Evolutionary conservation across 2,329 filamentous ascomycete species (phyloP).

Genomic region (Hypoxylon sp.): DNA sequence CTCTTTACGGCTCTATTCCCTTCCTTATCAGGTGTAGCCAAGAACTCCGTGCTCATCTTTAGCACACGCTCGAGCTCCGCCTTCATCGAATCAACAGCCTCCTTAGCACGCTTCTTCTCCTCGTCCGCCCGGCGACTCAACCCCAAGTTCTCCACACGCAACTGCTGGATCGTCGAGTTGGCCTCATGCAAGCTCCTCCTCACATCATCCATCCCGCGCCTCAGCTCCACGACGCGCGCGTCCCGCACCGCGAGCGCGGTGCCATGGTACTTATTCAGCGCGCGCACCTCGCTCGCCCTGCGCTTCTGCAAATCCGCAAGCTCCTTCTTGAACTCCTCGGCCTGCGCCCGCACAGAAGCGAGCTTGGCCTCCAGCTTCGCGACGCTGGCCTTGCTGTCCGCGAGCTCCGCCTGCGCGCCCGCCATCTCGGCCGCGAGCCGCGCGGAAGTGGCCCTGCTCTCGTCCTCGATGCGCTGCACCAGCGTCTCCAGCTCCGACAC

Average conservation of each 20-base stretch:
- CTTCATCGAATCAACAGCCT: constrained; percentile 66
- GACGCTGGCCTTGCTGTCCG: constrained; percentile 53
- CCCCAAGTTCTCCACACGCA: constrained; percentile 64
- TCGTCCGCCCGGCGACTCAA: constrained; percentile 57
- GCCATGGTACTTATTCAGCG: constrained; percentile 61
- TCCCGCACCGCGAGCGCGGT: constrained; percentile 66
- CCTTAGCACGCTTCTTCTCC: constrained; percentile 60
- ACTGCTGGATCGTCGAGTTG: constrained; percentile 61
- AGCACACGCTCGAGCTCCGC: constrained; percentile 66
- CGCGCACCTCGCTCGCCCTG: constrained; percentile 48
- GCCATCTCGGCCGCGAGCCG: constrained; percentile 57
- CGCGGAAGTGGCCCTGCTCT: constrained; percentile 54
- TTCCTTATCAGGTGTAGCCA: constrained; percentile 48
- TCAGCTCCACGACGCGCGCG: constrained; percentile 64
- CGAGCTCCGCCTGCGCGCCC: constrained; percentile 54
- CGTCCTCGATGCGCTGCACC: constrained; percentile 64
- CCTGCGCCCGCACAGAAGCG: constrained; percentile 58
- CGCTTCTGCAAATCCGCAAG: constrained; percentile 54
- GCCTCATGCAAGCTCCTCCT: constrained; percentile 60
- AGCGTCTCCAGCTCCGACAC: constrained; percentile 68
- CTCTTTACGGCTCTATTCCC: background rate
- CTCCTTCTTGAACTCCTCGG: constrained; percentile 58
- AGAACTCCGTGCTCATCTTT: constrained; percentile 62
- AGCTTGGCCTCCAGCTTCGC: constrained; percentile 64
- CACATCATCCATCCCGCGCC: constrained; percentile 64